These are phyloP conservation scores for Eruca vesicaria DNA, from an alignment of 441 rosid species.

Conservation along the genomic window DNA sequence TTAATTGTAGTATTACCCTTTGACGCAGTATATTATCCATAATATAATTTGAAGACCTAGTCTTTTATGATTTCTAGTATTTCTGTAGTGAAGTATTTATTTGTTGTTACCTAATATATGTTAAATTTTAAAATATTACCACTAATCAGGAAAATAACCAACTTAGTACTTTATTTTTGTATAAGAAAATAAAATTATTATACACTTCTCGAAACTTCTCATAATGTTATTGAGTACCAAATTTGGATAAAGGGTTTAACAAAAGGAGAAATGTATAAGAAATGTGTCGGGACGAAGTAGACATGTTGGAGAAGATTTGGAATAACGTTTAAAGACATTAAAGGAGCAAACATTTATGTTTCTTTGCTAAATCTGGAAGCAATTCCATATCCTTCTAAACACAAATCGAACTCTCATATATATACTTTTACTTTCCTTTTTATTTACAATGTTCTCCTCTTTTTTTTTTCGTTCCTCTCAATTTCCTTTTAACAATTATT, in stretches of 20 bases:
- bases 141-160: neutral
- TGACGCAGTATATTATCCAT: neutral
- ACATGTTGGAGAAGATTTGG: slow-evolving; percentile 33
- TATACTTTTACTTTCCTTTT: neutral
- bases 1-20: neutral
- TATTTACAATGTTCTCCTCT: neutral
- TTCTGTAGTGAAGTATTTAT: too few relatives aligned
- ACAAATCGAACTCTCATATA: slow-evolving; percentile 21
- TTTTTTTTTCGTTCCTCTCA: neutral
- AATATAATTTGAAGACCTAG: neutral
- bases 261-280: slow-evolving; percentile 4
- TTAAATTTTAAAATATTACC: too few relatives aligned
- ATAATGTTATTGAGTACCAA: neutral
- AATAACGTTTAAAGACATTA: slow-evolving; percentile 21
- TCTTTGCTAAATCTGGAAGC: slow-evolving; percentile 34
- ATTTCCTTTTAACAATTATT: neutral
- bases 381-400: slow-evolving; percentile 11
- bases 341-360: slow-evolving; percentile 14
- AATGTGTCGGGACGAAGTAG: slow-evolving; percentile 28
- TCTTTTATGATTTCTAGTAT: neutral
- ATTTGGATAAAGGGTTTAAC: neutral
- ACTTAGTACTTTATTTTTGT: neutral
- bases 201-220: neutral
- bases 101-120: neutral
- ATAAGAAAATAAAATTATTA: neutral